Evolutionary conservation across 2,329 filamentous ascomycete genomes (phyloP).

Genomic region (Nothomitra cinnamomea): DNA sequence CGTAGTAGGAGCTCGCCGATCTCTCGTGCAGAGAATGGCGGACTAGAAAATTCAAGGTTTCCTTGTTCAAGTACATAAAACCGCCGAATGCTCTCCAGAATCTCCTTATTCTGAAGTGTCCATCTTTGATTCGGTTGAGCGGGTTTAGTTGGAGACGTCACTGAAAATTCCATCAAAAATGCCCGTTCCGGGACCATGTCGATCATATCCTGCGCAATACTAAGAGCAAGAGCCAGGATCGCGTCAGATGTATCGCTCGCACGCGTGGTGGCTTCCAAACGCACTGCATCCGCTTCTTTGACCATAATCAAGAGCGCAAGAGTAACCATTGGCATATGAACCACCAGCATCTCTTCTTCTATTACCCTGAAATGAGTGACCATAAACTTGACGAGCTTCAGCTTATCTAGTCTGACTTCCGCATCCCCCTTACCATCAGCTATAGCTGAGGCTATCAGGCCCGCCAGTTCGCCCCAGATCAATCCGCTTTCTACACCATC

Average conservation of each 20-base stretch:
- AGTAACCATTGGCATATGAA: conserved; percentile 64
- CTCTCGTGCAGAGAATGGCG: conserved; percentile 39
- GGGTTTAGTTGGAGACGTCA: not conserved
- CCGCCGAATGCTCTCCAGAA: conserved; percentile 41
- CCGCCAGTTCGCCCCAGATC: conserved; percentile 71
- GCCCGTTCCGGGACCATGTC: conserved; percentile 48
- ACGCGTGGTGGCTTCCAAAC: not conserved
- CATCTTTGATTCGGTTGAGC: not conserved
- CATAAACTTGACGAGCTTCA: conserved; percentile 67
- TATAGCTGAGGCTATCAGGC: conserved; percentile 37
- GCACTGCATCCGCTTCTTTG: conserved; percentile 12
- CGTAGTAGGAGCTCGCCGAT: conserved; percentile 46
- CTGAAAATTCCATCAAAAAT: conserved; percentile 27
- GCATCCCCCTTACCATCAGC: conserved; percentile 32
- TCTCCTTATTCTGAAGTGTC: conserved; percentile 17
- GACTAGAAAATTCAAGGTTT: conserved; percentile 42
- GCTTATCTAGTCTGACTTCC: conserved; percentile 38
- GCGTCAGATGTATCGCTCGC: conserved; percentile 9
- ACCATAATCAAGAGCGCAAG: conserved; percentile 41
- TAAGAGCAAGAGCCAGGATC: conserved; percentile 18
- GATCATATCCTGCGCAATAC: conserved; percentile 39
- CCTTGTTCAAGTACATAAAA: conserved; percentile 59
- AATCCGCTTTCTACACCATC: conserved; percentile 90
- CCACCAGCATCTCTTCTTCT: conserved; percentile 86
- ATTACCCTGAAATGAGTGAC: conserved; percentile 77